phyloP scores from a whole-genome alignment of 108 stramenopile species.

The Discostella pseudostelligera region DNA sequence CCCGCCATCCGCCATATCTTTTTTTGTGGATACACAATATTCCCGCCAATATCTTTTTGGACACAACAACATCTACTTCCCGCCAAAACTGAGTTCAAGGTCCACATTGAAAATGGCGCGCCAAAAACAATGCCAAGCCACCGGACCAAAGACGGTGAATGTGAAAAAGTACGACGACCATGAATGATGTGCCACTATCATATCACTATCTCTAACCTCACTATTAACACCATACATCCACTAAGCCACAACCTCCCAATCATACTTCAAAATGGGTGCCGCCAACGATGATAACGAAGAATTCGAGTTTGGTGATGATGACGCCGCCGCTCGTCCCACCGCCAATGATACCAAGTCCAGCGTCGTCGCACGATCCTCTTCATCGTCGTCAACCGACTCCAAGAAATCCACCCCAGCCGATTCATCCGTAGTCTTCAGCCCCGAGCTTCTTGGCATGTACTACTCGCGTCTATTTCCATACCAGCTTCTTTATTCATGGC shows the following conservation, averaged over 20 bases:
- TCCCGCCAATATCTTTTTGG: too few relatives aligned
- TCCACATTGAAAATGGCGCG: not conserved
- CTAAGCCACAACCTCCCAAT: too few relatives aligned
- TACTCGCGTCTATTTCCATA: constrained; percentile 91
- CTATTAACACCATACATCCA: too few relatives aligned
- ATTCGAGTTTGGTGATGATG: constrained; percentile 23
- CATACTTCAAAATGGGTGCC: constrained; percentile 31
- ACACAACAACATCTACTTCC: too few relatives aligned
- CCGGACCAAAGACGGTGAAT: too few relatives aligned
- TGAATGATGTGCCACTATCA: too few relatives aligned
- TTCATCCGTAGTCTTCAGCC: constrained; percentile 70
- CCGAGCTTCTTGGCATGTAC: constrained; percentile 91
- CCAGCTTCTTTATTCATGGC: constrained; percentile 71
- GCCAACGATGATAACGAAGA: constrained; percentile 29
- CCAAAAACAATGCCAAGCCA: not conserved
- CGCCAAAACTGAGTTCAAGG: too few relatives aligned
- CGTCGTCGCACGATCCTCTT: not conserved
- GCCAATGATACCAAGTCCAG: constrained; percentile 4
- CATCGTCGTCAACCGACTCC: not conserved
- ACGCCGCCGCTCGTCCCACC: not conserved
- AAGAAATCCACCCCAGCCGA: constrained; percentile 18
- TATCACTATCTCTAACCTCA: too few relatives aligned
- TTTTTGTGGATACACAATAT: too few relatives aligned
- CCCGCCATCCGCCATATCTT: too few relatives aligned
- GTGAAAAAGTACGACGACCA: too few relatives aligned